Evolutionary conservation across 768 basidiomycete genomes (phyloP).

Genomic region (Lepiota brunneoincarnata): DNA sequence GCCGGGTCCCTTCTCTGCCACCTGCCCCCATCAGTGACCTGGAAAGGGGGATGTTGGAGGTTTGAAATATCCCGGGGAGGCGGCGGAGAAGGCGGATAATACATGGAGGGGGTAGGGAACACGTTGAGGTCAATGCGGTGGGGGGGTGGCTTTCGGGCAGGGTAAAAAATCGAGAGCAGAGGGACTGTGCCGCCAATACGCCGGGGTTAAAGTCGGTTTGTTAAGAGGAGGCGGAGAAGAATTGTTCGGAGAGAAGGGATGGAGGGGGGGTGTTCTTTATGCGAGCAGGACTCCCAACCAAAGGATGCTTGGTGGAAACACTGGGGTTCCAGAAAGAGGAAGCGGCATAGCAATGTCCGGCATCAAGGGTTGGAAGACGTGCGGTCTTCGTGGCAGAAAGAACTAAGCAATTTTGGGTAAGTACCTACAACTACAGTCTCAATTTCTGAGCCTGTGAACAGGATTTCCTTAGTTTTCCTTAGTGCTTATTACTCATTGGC

Average conservation of each 20-base stretch:
- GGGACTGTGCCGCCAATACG: no score
- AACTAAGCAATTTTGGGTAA: conserved; percentile 10
- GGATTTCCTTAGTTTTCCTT: neutral
- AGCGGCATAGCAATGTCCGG: neutral
- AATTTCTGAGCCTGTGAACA: neutral
- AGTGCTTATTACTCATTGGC: neutral
- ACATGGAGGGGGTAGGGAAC: no score
- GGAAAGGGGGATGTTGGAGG: no score
- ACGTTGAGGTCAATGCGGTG: no score
- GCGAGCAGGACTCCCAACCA: neutral
- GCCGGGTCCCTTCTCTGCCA: no score
- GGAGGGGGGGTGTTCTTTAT: neutral
- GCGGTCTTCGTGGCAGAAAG: conserved; percentile 3
- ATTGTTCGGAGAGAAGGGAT: neutral
- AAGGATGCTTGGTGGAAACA: neutral
- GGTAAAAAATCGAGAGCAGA: no score
- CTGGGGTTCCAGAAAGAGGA: neutral
- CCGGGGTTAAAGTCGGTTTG: neutral
- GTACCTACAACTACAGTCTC: neutral
- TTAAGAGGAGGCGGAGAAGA: no score
- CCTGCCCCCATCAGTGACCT: no score
- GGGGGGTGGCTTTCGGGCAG: no score
- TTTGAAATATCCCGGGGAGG: no score
- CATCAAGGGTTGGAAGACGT: conserved; percentile 7
- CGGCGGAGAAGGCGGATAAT: no score